Conservation (phyloP, 1,139 yeast genomes). For the Tardiomyces digboiensis region DNA sequence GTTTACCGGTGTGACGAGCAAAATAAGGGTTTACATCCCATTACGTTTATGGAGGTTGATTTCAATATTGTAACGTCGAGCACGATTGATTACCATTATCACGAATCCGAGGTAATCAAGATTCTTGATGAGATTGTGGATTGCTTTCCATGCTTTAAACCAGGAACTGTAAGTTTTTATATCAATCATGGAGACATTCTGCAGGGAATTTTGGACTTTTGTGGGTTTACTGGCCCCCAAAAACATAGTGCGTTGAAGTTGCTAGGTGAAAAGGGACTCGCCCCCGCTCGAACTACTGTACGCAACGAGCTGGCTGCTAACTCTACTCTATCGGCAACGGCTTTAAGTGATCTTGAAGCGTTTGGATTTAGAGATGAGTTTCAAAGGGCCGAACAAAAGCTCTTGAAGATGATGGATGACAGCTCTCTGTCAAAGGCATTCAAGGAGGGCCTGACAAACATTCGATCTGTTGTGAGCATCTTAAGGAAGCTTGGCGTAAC, state of each 20-base stretch:
- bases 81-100: conserved; percentile 26
- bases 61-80: conserved; percentile 66
- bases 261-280: conserved; percentile 68
- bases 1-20: conserved; percentile 64
- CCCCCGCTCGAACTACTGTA: conserved; percentile 55
- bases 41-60: conserved; percentile 69
- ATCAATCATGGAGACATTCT: conserved; percentile 76
- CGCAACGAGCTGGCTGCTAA: conserved; percentile 58
- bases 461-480: conserved; percentile 46
- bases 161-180: conserved; percentile 45
- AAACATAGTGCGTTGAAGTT: conserved; percentile 51
- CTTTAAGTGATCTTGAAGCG: conserved; percentile 67
- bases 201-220: conserved; percentile 65
- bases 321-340: conserved; percentile 69
- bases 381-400: conserved; percentile 49
- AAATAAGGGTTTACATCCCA: conserved; percentile 60
- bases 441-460: conserved; percentile 52
- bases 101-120: conserved; percentile 84
- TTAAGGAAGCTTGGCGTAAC: conserved; percentile 52
- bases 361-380: conserved; percentile 70
- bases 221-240: conserved; percentile 67
- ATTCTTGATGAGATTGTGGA: conserved; percentile 66
- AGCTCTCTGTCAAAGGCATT: conserved; percentile 55
- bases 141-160: conserved; percentile 54
- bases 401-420: conserved; percentile 65